These are phyloP conservation scores for Mimosa bimucronata DNA, from an alignment of 306 rosid genomes.

Conservation along the genomic window DNA sequence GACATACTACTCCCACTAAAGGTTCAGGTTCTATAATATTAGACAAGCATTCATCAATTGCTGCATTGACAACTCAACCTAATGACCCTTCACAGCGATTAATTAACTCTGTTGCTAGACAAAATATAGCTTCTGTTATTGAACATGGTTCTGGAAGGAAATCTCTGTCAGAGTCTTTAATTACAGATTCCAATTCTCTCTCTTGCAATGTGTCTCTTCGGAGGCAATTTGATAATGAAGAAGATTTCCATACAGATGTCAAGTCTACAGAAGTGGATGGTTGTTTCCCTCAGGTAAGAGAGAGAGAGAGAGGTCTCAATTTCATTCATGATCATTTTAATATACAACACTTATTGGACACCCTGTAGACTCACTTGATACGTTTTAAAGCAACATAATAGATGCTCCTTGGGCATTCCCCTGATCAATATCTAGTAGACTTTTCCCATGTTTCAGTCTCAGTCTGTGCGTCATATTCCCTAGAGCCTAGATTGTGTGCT, in stretches of 20 bases:
- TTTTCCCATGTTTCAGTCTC: neutral
- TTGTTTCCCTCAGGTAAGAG: conserved; percentile 59
- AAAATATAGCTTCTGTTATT: conserved; percentile 70
- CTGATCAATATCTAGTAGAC: neutral
- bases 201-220: conserved; percentile 68
- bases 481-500: neutral
- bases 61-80: conserved; percentile 59
- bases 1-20: conserved; percentile 50
- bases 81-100: conserved; percentile 56
- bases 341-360: conserved; percentile 22
- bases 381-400: neutral
- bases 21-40: conserved; percentile 48
- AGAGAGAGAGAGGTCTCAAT: conserved; percentile 3
- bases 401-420: neutral
- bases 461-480: neutral
- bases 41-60: conserved; percentile 53
- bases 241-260: conserved; percentile 53
- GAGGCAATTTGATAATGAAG: conserved; percentile 73
- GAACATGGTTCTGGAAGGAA: conserved; percentile 92
- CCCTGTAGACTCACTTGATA: neutral
- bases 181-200: conserved; percentile 55
- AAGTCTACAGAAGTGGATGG: conserved; percentile 64
- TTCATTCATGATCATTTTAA: conserved; percentile 22
- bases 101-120: conserved; percentile 53
- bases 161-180: conserved; percentile 78